Evolutionary conservation across 495 filamentous ascomycete species (phyloP).

Genomic region (Talaromyces proteolyticus): DNA sequence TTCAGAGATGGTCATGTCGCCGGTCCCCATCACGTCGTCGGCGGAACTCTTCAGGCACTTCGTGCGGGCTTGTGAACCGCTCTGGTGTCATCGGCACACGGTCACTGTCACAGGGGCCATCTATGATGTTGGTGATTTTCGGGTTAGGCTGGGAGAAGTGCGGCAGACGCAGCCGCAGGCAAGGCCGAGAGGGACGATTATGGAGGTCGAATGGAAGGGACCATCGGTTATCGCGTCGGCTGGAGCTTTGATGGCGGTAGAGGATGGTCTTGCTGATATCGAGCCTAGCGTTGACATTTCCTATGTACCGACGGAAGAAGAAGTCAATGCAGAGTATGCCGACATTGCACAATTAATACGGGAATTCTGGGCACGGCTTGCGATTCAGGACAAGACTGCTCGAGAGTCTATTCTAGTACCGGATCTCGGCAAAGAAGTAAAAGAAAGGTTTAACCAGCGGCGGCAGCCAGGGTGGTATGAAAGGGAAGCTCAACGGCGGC

Average conservation of each 20-base stretch:
- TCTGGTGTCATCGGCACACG: constrained; percentile 39
- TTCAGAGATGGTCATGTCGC: constrained; percentile 40
- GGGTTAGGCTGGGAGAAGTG: constrained; percentile 39
- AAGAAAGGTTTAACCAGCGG: constrained; percentile 6
- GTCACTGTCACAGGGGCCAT: constrained; percentile 33
- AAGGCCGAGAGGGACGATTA: constrained; percentile 32
- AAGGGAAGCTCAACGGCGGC: not conserved
- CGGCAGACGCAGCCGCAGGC: constrained; percentile 32
- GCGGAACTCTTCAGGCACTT: constrained; percentile 36
- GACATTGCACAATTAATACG: constrained; percentile 33
- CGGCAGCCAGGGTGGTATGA: constrained; percentile 1
- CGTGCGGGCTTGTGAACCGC: constrained; percentile 36
- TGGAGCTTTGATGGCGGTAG: not conserved
- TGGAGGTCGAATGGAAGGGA: constrained; percentile 39
- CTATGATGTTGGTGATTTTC: constrained; percentile 41
- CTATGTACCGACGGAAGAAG: constrained; percentile 19
- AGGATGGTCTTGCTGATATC: constrained; percentile 11
- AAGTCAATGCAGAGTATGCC: constrained; percentile 37
- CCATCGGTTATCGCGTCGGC: constrained; percentile 27
- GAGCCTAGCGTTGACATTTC: constrained; percentile 26
- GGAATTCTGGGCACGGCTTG: constrained; percentile 34
- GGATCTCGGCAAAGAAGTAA: constrained; percentile 35
- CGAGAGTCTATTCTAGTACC: constrained; percentile 37
- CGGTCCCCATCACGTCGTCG: constrained; percentile 26
- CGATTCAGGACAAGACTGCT: constrained; percentile 20